Evolutionary conservation across 306 rosid genomes (phyloP), one percentile per base, ranked within the genome.

Genomic region (Chamaecrista fasciculata): DNA sequence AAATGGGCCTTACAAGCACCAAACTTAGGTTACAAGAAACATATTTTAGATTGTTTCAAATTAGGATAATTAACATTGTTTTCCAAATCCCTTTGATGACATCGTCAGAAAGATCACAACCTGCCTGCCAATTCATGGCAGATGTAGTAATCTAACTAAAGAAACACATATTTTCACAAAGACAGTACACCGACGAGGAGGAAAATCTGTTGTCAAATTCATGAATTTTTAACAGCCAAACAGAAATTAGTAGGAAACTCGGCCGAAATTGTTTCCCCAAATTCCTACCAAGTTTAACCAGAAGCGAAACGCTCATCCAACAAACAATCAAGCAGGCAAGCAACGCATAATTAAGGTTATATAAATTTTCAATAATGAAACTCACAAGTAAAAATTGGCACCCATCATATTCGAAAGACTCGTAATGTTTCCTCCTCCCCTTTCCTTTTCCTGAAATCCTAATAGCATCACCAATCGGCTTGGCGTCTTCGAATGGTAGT

Each of bases 391-490:
- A 76, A 52, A 84, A 94, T 53, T 82, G 91, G 34, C 73, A 81
- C 11, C 95, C 95, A 43, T 91, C 99, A 34, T 46, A 94, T 40
- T 94, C 96, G 63, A 88, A 91, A 7, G 90, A 79, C 5, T 76
- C 72, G 80, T 80, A 94, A 66, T 94, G 97, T 26, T 51, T 80
- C 85, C 79, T 79, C 57, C 95, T 70, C 2, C 80, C 77, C 69
- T 85, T 85, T 29, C 99, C 97, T 86, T 81, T 94, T 0, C 97
- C 96, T 0, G 96, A 86, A 66, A 80, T 18, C 92, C 82, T 85
- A 83, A 85, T 12, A 1, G 85, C 64, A 3, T 87, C 87, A 3
- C 99, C 99, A 60, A 94, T 66, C 47, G 97, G 92, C 76, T 85
- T 93, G 15, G 96, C 91, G 25, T 88, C 97, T 46, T 85, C 91